Conservation (phyloP, 768 basidiomycete species). For the Postia placenta region DNA sequence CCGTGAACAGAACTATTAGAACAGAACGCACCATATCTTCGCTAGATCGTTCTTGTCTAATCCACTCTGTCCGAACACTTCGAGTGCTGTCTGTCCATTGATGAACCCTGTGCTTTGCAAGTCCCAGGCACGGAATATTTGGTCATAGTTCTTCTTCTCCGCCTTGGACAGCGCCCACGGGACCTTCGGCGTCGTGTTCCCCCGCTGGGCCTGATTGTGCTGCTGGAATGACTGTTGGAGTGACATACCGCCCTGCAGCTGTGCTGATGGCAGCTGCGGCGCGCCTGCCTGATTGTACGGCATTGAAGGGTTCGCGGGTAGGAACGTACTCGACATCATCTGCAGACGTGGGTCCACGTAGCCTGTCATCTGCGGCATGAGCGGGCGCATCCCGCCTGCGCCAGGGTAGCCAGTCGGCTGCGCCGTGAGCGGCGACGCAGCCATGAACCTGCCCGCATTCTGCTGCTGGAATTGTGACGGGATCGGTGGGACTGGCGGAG, state of each 20-base stretch:
- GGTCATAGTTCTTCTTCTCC: constrained; percentile 96
- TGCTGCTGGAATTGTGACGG: constrained; percentile 53
- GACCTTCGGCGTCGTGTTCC: constrained; percentile 58
- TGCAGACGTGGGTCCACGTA: constrained; percentile 77
- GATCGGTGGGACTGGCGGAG: constrained; percentile 58
- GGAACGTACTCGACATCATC: constrained; percentile 89
- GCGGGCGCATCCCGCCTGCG: constrained; percentile 30
- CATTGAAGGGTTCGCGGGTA: constrained; percentile 66
- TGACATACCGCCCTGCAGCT: constrained; percentile 44
- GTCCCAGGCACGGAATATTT: constrained; percentile 98
- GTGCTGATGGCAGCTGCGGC: constrained; percentile 56
- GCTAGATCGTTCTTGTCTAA: constrained; percentile 86
- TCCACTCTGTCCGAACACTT: constrained; percentile 94
- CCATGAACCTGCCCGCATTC: constrained; percentile 47
- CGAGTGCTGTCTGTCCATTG: constrained; percentile 73
- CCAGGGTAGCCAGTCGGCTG: constrained; percentile 59
- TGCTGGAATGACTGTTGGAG: constrained; percentile 86
- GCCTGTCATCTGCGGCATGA: constrained; percentile 74
- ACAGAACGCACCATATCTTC: constrained; percentile 69
- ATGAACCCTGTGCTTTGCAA: constrained; percentile 76
- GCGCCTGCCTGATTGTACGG: constrained; percentile 53
- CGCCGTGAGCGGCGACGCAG: constrained; percentile 38
- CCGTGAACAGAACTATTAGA: not conserved
- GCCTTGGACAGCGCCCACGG: constrained; percentile 83
- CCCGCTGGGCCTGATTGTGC: constrained; percentile 70